Evolutionary conservation across 257 asterid genomes (phyloP), one percentile per base, ranked within the genome.

Genomic region (Solanum corneliomulleri): DNA sequence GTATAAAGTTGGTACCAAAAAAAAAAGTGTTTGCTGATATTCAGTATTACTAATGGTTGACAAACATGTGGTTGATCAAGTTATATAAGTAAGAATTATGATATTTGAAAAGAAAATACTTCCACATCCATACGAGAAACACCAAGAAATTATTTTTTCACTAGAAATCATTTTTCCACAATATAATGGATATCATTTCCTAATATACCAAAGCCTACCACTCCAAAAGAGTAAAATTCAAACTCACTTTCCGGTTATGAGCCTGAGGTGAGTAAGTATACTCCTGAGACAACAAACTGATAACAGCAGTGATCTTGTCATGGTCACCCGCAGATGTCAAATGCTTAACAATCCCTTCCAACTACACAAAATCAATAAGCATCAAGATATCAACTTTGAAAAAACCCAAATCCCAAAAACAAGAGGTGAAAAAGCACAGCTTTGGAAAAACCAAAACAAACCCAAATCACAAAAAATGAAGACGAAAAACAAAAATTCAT

Each of bases 301-400:
- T 94, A 87, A 95, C 94, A 11, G 97, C 94, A 78, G 90, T 90
- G 89, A 96, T 93, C 91, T 91, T 96, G 41, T 96, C 99, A 41
- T 93, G 99, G 87, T 94, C 98, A 66, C 94, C 95, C 4, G 95
- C 93, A 82, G 66, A 81, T 69, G 95, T 89, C 89, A 96, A 91
- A 87, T 96, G 99, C 92, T 96, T 95, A 91, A 96, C 98, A 91
- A 95, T 93, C 89, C 97, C 98, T 92, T 96, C 99, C 93, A 96
- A 95, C 99, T 96, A 64, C 80, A 86, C 87, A 47, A 84, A 70
- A 58, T 56, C 23, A 39, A 86, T 86, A 84, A 72, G 71, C 86
- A 80, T 41, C 49, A 83, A 72, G 66, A 66, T 85, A 47, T 83
- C 91, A 92, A 92, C n/a, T 20, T 56, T 56, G 9, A 11, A 56